Base-by-base conservation (phyloP, 1,284 basidiomycete genomes). In the Leccinum fallax region DNA sequence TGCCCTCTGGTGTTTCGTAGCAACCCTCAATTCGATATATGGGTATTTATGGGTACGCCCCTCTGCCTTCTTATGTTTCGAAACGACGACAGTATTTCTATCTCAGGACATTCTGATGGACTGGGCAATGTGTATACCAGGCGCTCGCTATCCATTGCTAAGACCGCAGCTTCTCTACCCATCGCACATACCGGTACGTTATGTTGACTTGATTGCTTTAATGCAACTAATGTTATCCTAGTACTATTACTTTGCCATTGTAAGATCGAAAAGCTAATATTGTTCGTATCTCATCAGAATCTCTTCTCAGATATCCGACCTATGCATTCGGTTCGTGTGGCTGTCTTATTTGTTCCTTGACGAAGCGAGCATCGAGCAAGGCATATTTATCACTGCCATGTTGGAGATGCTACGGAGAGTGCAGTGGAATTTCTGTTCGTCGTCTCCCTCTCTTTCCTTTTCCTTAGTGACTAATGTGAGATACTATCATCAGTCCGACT, bases 401-500 rank as follows among this genome's bases (percentile, higher is more conserved):
- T 72, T 93, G 36, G 95, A 98, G 73, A 86, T 95, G 78, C 70
- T 94, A 2, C 80, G 95, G 36, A 83, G 95, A 57, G 89, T 87
- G 77, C 92, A 92, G 67, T 98, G 95, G 95, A 97, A 97, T 76
- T 93, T 97, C 72, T 90, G 93, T 94, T 63, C 71, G 87, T 55
- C 5, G 32, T 57, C 59, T 43, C 24, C 16, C 24, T 49, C 54
- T 54, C 30, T 55, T 15, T 51, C 3, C 55, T 16, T 36, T 36
- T 38, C 28, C 34, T 51, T 16, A 46, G 21, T 5, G 30, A 32
- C 5, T 58, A 1, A 15, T 11, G 16, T 32, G 59, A 40, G 15
- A 46, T 11, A 15, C 6, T 36, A 43, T 32, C 57, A 57, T 63
- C 69, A 90, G 89, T 84, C 74, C 90, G 93, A 66, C 76, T 95